Base-by-base conservation (phyloP, 257 asterid species). In the Gentiana dahurica region DNA sequence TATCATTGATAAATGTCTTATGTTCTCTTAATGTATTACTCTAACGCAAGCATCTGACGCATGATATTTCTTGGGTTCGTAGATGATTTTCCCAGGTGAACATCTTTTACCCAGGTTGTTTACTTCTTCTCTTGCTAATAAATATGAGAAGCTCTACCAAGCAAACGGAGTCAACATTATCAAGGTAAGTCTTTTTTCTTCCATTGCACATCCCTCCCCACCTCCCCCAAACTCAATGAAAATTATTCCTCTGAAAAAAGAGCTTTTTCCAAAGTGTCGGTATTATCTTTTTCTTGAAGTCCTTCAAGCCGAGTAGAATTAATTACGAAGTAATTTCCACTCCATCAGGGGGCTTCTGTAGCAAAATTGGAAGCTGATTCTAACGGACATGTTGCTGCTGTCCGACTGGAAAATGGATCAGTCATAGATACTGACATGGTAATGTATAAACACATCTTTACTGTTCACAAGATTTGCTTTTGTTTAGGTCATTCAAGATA, bases 1-100 rank as follows among this genome's bases (percentile, higher is more conserved):
- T 24, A 24, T 39, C 45, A 5, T 39, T 5, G 45, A 8, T 8
- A 39, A 5, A 39, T 8, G 5, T 39, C 8, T 39, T 39, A 39
- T 4, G 45, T 39, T 1, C 45, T 5, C 45, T 39, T 39, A 39
- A 39, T 39, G 5, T 39, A 39, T 39, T 39, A 39, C 45, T 4
- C 45, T 39, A 2, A 39, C 8, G 15, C 2, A 12, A 47, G 38
- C 38, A 34, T 6, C 41, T 12, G 34, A 39, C 58, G 34, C 5
- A 51, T 58, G 34, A 53, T 36, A 24, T 36, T 62, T 15, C 64
- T 61, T 67, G 49, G 56, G 33, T 60, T 55, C 46, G 46, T 57
- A 90, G 97, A 75, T 90, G 3, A 71, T 87, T 61, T 85, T 90
- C 59, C 96, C 96, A 24, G 98, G 87, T 59, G 86, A 80, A 63